Percentiles rank a stretch among this genome's conserved stretches.
Conservation (phyloP, 1,284 basidiomycete species). For the Afroboletus lepidellus region DNA sequence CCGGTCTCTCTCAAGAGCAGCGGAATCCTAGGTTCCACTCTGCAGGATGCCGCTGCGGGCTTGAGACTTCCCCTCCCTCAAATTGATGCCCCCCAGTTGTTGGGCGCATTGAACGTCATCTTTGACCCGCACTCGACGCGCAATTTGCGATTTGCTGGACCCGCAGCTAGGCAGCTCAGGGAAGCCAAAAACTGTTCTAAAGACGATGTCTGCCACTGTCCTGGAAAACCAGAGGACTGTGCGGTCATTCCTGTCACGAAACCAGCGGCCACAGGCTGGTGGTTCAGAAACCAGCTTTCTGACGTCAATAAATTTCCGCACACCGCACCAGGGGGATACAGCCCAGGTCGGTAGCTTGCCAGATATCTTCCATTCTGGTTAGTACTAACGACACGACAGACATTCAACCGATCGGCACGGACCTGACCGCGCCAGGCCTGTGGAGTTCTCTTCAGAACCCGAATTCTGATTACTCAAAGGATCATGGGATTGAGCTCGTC, state of each 20-base stretch:
- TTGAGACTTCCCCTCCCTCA: not conserved
- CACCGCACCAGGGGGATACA: not conserved
- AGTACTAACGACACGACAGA: conserved; percentile 1
- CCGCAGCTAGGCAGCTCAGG: conserved; percentile 1
- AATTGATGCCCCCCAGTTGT: not conserved
- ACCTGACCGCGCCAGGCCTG: not conserved
- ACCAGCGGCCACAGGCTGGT: conserved; percentile 15
- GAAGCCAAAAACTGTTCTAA: no score
- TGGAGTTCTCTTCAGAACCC: conserved; percentile 6
- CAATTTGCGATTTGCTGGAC: conserved; percentile 12
- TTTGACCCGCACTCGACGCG: conserved; percentile 13
- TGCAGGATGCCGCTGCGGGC: not conserved
- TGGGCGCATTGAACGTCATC: conserved; percentile 15
- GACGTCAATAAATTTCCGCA: conserved; percentile 14
- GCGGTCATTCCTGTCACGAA: conserved; percentile 9
- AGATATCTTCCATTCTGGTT: not conserved
- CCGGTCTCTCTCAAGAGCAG: conserved; percentile 7
- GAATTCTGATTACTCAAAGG: conserved; percentile 2
- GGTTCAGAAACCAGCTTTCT: conserved; percentile 2
- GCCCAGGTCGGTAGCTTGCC: conserved; percentile 6
- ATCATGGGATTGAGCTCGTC: conserved; percentile 3
- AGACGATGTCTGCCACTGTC: not conserved
- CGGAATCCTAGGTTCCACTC: no score
- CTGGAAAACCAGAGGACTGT: not conserved
- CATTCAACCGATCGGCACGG: conserved; percentile 11